Percentiles rank a stretch among this genome's conserved stretches.
Evolutionary conservation across 768 basidiomycete species (phyloP).

Genomic region (Daedaleopsis sinensis): DNA sequence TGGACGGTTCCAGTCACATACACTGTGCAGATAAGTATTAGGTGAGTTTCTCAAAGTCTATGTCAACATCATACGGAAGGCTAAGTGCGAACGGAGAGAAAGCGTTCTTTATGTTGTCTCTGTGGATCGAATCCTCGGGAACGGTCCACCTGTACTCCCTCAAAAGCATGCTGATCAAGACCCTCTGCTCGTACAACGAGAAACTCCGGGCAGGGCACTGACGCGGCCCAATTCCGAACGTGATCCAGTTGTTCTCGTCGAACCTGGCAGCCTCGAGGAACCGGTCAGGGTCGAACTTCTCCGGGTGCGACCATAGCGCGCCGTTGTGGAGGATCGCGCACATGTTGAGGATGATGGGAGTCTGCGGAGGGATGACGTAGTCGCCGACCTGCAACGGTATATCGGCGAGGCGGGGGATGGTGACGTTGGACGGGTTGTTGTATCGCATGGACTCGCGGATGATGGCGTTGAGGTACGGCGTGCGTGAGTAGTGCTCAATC

Average conservation of each 20-base stretch:
- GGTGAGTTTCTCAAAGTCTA: constrained; percentile 25
- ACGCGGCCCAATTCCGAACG: constrained; percentile 23
- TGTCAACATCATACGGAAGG: constrained; percentile 36
- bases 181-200: constrained; percentile 36
- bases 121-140: constrained; percentile 32
- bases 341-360: constrained; percentile 38
- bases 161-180: constrained; percentile 38
- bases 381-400: constrained; percentile 34
- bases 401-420: constrained; percentile 29
- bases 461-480: constrained; percentile 40
- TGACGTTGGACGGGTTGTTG: constrained; percentile 31
- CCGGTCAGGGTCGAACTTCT: constrained; percentile 55
- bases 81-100: constrained; percentile 41
- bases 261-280: constrained; percentile 33
- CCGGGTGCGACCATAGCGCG: constrained; percentile 47
- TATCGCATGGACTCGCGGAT: constrained; percentile 44
- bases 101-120: constrained; percentile 33
- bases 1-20: no score
- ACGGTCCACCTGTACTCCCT: constrained; percentile 38
- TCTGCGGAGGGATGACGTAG: constrained; percentile 34
- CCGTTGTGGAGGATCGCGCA: constrained; percentile 39
- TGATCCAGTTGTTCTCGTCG: constrained; percentile 5
- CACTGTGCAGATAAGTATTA: no score
- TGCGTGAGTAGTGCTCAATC: constrained; percentile 30
- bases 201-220: constrained; percentile 30